These are phyloP conservation scores for Diaporthe eres DNA, from an alignment of 2,329 filamentous ascomycete genomes.

Conservation along the genomic window DNA sequence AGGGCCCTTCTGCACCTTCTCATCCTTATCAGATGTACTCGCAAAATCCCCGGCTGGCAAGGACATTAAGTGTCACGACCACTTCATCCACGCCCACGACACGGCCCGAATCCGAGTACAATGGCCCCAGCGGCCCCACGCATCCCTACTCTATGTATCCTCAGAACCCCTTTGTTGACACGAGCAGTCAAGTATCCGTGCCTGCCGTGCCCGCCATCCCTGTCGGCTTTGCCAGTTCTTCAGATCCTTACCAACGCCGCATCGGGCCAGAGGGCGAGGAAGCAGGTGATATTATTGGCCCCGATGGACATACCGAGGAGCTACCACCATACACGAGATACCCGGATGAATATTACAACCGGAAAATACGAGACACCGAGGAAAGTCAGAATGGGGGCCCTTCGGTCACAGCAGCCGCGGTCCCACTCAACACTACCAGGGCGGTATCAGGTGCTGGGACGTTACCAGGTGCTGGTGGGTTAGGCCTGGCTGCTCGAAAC, in stretches of 20 bases:
- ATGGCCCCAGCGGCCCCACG: slow-evolving; percentile 75
- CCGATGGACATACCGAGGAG: slow-evolving; percentile 90
- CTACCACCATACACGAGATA: slow-evolving; percentile 93
- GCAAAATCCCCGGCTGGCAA: slow-evolving; percentile 81
- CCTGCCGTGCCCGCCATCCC: slow-evolving; percentile 63
- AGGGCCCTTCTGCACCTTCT: slow-evolving; percentile 79
- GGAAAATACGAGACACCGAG: slow-evolving; percentile 61
- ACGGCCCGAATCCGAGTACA: slow-evolving; percentile 62
- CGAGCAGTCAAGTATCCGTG: slow-evolving; percentile 48
- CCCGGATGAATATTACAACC: slow-evolving; percentile 78
- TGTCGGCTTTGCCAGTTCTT: slow-evolving; percentile 81
- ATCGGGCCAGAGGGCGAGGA: slow-evolving; percentile 88
- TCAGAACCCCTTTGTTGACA: slow-evolving; percentile 79
- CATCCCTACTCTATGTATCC: slow-evolving; percentile 91
- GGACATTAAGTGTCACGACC: slow-evolving; percentile 76
- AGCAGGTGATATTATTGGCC: slow-evolving; percentile 86
- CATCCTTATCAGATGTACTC: slow-evolving; percentile 90
- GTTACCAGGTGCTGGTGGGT: slow-evolving; percentile 71
- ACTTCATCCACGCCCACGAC: slow-evolving; percentile 57
- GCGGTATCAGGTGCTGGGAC: slow-evolving; percentile 67
- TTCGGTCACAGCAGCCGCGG: slow-evolving; percentile 14
- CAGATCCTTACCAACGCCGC: slow-evolving; percentile 77
- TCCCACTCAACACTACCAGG: slow-evolving; percentile 32
- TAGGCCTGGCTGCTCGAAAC: slow-evolving; percentile 72
- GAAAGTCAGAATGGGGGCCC: slow-evolving; percentile 31